Base-by-base conservation (phyloP, 441 rosid species). In the Cnidoscolus chayamansa region DNA sequence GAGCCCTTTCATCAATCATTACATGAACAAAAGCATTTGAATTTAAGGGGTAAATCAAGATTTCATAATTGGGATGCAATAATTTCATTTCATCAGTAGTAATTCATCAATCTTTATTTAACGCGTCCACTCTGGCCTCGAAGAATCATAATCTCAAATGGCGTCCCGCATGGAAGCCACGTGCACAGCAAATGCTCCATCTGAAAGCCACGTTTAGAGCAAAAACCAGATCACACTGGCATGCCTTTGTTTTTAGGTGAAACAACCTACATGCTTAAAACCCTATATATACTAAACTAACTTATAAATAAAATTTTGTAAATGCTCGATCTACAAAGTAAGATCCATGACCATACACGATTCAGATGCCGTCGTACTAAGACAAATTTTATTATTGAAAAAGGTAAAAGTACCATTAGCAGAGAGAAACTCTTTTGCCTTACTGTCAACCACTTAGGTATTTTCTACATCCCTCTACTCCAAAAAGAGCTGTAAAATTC, bases 391-490 rank as follows among this genome's bases (percentile, higher is more conserved):
- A 40, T 40, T 40, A 40, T 3, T 40, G 69, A 25, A 50, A 32
- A 35, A 35, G 40, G 40, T 4, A 35, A 25, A 25, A 35, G 40
- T 35, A 35, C 40, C 3, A 35, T 35, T 35, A 35, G 40, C 40
- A 68, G 48, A 63, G 71, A 43, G 75, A 59, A 51, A 51, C 65
- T 53, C 67, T 65, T 71, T 77, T 79, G 87, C 89, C 65, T 61
- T 53, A 50, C 88, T 81, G 96, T 88, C 87, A 77, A 71, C 84
- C 86, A 76, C 88, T 80, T 85, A 74, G 86, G 65, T 84, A 63
- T 63, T 76, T 72, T 25, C 31, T 30, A 7, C 48, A 9, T 79
- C 78, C 75, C 72, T 71, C 77, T 40, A 59, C 40, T 75, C 67
- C 37, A 77, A 55, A 75, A 64, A 61, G 47, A 15, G 65, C 15